Evolutionary conservation across 345 rosid species (phyloP).

Genomic region (Eucalyptus tenuipes): DNA sequence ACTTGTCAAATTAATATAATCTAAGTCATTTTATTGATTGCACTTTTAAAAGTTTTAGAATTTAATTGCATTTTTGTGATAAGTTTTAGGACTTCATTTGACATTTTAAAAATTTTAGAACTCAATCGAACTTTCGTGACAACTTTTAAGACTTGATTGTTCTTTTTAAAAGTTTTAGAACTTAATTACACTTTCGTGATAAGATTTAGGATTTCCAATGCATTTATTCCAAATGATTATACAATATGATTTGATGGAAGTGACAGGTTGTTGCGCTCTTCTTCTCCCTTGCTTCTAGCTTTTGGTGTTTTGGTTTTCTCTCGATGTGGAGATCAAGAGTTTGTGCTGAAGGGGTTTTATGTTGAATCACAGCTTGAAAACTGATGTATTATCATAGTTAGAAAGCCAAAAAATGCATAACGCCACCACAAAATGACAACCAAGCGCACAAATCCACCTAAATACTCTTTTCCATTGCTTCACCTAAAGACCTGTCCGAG

Average conservation of each 20-base stretch:
- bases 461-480: neutral
- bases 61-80: rapidly evolving
- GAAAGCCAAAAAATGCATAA: neutral
- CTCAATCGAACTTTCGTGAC: too few species aligned
- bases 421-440: neutral
- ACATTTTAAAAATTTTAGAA: too few species aligned
- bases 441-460: neutral
- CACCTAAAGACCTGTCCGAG: neutral
- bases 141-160: too few species aligned
- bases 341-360: neutral
- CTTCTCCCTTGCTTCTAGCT: neutral
- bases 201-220: rapidly evolving
- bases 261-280: too few species aligned
- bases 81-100: too few species aligned
- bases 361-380: neutral
- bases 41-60: too few species aligned
- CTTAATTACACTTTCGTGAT: rapidly evolving
- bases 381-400: neutral
- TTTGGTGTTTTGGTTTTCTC: neutral
- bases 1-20: too few species aligned
- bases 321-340: neutral
- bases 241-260: too few species aligned
- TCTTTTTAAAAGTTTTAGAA: too few species aligned
- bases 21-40: rapidly evolving
- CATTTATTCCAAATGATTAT: too few species aligned